Percentiles rank a stretch among this genome's conserved stretches.
Evolutionary conservation across 768 basidiomycete species (phyloP).

Genomic region (Paxillus rubicundulus): DNA sequence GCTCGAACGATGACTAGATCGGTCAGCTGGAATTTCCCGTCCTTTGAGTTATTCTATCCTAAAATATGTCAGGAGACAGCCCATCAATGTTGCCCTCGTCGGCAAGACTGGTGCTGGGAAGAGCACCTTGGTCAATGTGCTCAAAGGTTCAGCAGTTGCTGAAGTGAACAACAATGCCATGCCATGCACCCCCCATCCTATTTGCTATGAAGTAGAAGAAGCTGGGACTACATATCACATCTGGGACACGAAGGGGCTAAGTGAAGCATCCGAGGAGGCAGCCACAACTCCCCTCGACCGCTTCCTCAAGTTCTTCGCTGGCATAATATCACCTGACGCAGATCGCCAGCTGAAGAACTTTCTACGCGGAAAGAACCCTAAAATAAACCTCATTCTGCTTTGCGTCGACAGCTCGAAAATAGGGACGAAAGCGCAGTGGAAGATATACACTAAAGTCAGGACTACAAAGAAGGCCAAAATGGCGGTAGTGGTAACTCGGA

Average conservation of each 20-base stretch:
- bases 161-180: slow-evolving; percentile 14
- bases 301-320: not conserved
- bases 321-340: slow-evolving; percentile 11
- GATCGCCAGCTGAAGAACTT: slow-evolving; percentile 17
- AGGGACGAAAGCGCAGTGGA: slow-evolving; percentile 14
- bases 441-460: slow-evolving; percentile 15
- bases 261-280: slow-evolving; percentile 14
- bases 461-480: slow-evolving; percentile 7
- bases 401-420: slow-evolving; percentile 23
- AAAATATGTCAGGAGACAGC: slow-evolving; percentile 1
- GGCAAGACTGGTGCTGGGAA: slow-evolving; percentile 26
- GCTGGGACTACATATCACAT: slow-evolving; percentile 9
- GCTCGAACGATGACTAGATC: too few species aligned
- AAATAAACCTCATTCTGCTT: slow-evolving; percentile 18
- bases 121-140: slow-evolving; percentile 27
- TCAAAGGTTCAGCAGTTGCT: slow-evolving; percentile 14
- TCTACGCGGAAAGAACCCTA: slow-evolving; percentile 10
- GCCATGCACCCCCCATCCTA: slow-evolving; percentile 17
- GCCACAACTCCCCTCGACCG: not conserved
- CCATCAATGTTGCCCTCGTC: slow-evolving; percentile 19
- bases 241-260: slow-evolving; percentile 28
- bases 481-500: slow-evolving; percentile 17
- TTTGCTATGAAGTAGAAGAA: slow-evolving; percentile 8
- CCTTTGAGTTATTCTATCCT: not conserved
- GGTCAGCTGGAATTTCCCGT: too few species aligned